These are phyloP conservation scores for Tetracentron sinense DNA, from an alignment of 164 flowering plant genomes.

Conservation along the genomic window DNA sequence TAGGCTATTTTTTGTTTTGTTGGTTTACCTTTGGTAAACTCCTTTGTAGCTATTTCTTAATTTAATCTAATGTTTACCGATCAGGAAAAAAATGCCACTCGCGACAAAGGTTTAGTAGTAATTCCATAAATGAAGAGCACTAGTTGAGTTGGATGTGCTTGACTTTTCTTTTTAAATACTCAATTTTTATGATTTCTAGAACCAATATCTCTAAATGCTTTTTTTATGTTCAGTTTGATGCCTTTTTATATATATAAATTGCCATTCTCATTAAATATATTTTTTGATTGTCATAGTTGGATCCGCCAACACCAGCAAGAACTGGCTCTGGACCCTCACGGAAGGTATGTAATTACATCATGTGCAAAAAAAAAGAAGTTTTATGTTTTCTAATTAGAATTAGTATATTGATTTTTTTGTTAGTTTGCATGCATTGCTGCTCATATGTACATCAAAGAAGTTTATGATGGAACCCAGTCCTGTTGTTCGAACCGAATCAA, in stretches of 20 bases:
- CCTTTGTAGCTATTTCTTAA: no score
- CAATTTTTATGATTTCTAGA: no score
- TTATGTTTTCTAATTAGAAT: no score
- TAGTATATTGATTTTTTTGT: neutral
- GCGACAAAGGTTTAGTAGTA: neutral
- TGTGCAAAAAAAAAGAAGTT: neutral
- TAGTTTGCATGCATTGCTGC: neutral
- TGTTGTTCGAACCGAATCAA: no score
- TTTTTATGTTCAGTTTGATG: neutral
- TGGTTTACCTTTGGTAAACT: no score
- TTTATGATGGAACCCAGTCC: no score
- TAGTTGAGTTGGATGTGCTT: neutral
- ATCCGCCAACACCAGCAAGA: slow-evolving; percentile 32
- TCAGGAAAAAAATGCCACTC: neutral
- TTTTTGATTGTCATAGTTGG: slow-evolving; percentile 22
- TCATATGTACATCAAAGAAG: no score
- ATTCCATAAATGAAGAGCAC: no score
- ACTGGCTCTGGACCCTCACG: slow-evolving; percentile 43
- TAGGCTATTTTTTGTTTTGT: no score
- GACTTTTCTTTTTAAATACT: neutral
- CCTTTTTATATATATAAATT: neutral
- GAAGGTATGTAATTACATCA: slow-evolving; percentile 38
- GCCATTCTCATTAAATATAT: neutral
- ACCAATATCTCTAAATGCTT: neutral
- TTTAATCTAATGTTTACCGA: no score